Evolutionary conservation across 169 alveolate genomes (phyloP), one percentile per base, ranked within the genome.

Genomic region (Cryptosporidium sp.): DNA sequence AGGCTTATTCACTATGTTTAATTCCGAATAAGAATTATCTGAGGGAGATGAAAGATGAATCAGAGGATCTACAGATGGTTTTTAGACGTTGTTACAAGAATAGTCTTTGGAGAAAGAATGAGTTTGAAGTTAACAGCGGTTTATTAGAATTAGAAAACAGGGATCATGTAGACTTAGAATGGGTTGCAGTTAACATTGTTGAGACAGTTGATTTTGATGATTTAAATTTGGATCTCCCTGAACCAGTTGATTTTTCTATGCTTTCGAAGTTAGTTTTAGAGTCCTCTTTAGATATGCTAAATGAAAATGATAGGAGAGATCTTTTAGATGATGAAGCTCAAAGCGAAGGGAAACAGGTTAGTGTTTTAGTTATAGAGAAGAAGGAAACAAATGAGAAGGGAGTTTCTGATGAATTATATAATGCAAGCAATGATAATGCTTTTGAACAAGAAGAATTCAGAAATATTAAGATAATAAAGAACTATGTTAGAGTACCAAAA

Each of bases 1-100:
- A 97, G 70, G 93, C 98, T 9, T 98, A 98, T 93, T 95, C 98
- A 26, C 96, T 95, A 84, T 96, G 98, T 85, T 87, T 98, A 80
- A 94, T 97, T 59, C 99, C 99, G 33, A 96, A 94, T 71, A 93
- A 94, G 45, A 96, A 95, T 61, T 94, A 94, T 39, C 84, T 96
- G n/a, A 93, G 93, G 62, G 95, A 92, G 85, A 93, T 98, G 50
- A 94, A 94, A 86, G 93, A 86, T 58, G 94, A 95, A 39, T 93
- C 96, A 1, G 91, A 92, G 45, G 92, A 96, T 71, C 85, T 93
- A 62, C 73, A 80, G 10, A 43, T 26, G 29, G 62, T 80, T 16
- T 70, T 80, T 26, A 80, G 68, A 43, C 69, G 80, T 18, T 59
- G 89, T 26, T 80, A 80, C 21, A 59, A 43, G 21, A 89, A 84